Percentiles rank a stretch among this genome's conserved stretches.
phyloP scores from a whole-genome alignment of 345 rosid genomes.

The Euphorbia pulcherrima region DNA sequence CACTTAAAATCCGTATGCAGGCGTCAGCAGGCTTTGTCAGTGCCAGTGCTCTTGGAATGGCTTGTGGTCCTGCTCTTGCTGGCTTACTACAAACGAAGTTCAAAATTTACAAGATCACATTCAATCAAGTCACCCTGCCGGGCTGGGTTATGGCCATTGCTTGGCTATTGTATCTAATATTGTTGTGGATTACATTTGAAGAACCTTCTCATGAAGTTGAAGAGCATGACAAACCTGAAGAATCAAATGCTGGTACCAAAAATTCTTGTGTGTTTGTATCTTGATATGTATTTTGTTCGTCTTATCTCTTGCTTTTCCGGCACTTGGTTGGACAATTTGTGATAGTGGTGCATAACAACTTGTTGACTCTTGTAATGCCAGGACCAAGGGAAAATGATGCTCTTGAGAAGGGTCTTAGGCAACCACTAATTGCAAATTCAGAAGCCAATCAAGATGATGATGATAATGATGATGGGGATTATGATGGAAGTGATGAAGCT shows the following conservation, averaged over 20 bases:
- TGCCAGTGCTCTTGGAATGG: conserved; percentile 99
- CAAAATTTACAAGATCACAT: conserved; percentile 74
- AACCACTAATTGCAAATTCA: conserved; percentile 60
- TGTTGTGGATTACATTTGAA: conserved; percentile 77
- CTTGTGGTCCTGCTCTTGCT: conserved; percentile 99
- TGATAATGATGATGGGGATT: conserved; percentile 57
- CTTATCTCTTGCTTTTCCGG: neutral
- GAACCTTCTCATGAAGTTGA: conserved; percentile 70
- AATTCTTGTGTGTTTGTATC: conserved; percentile 9
- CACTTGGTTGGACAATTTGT: neutral
- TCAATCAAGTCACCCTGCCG: conserved; percentile 79
- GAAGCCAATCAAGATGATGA: conserved; percentile 41
- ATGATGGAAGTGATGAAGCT: conserved; percentile 67
- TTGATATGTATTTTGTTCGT: neutral
- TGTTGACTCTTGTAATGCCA: conserved; percentile 31
- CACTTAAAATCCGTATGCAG: conserved; percentile 82
- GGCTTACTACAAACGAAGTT: conserved; percentile 83
- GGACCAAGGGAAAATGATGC: conserved; percentile 47
- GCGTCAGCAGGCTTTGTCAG: conserved; percentile 99
- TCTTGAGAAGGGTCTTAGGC: conserved; percentile 73
- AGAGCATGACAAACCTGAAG: conserved; percentile 34
- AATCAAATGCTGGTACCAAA: conserved; percentile 49
- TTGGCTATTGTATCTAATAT: conserved; percentile 78
- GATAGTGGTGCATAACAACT: conserved; percentile 2
- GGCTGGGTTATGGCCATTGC: conserved; percentile 98